Base-by-base conservation (phyloP, 139 green algal species). In the Auxenochlorella pyrenoidosa region DNA sequence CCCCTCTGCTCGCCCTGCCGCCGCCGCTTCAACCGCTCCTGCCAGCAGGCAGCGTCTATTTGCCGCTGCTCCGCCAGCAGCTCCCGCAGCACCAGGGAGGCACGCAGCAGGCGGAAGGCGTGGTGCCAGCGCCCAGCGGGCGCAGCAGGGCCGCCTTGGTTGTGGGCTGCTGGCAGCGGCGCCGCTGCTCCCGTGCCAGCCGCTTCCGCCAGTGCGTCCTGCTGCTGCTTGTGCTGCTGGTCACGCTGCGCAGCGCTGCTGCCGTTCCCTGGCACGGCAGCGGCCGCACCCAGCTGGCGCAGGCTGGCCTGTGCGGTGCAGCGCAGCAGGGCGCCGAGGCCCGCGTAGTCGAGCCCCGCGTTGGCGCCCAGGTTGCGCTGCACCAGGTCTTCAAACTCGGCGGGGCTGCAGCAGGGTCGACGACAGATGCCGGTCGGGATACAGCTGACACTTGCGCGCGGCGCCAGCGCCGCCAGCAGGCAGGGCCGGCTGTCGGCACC, bases 331-430 rank as follows among this genome's bases (percentile, higher is more conserved):
- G 63, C 84, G 3, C 88, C 91, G 38, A 93, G 87, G 1, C 71
- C 80, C 24, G 47, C n/a, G 58, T 87, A 94, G 84, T 89, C 87
- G 70, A 96, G 71, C 0, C 94, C 92, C 21, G 78, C 87, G 58
- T 97, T 95, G 12, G 93, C 91, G 15, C 84, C 88, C 72, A 96
- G 68, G 77, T 95, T 94, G n/a, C 90, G 60, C 82, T 94, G 90
- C 79, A 96, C 94, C 87, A 97, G 84, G 0, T 24, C 88, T 82
- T 96, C 91, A 88, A 97, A 97, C 91, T 97, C 95, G 21, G 77
- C 75, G 32, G 66, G 34, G 36, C 73, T 88, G 78, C 75, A 90
- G 26, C 26, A 43, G 0, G 58, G 12, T 13, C n/a, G 8, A 43
- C 3, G 24, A 75, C 36, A 36, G 15, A 12, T 6, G 8, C 47